These are phyloP conservation scores for Pythium aristosporum DNA, from an alignment of 352 stramenopile species.

Conservation along the genomic window DNA sequence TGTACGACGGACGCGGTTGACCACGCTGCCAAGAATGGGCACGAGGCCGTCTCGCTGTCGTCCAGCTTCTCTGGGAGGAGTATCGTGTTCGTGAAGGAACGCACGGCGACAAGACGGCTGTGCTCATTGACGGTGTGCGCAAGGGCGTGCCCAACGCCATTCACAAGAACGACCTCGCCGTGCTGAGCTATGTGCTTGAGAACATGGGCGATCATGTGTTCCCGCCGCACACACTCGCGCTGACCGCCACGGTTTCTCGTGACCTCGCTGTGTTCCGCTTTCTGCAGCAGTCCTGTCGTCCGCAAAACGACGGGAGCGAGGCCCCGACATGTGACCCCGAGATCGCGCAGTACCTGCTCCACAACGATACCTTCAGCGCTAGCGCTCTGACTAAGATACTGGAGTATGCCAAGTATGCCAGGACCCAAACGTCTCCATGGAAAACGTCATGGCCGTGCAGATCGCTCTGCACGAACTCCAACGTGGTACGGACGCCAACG, in stretches of 20 bases:
- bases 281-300: slow-evolving; percentile 6
- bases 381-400: neutral
- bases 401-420: neutral
- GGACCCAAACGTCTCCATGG: neutral
- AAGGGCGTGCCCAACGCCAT: slow-evolving; percentile 4
- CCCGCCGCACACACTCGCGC: slow-evolving; percentile 11
- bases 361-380: neutral
- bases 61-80: slow-evolving; percentile 10
- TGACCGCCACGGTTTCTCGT: slow-evolving; percentile 11
- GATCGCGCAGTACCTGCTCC: slow-evolving; percentile 7
- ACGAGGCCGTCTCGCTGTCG: slow-evolving; percentile 15
- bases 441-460: neutral
- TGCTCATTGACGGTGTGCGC: slow-evolving; percentile 4
- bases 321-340: neutral
- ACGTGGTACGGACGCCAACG: too few relatives aligned
- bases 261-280: slow-evolving; percentile 21
- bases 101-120: neutral
- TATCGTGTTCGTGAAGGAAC: neutral
- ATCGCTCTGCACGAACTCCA: neutral
- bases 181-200: slow-evolving; percentile 7
- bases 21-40: neutral
- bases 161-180: neutral
- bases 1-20: neutral
- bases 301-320: slow-evolving; percentile 1
- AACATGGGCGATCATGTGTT: neutral